Evolutionary conservation across 2,329 filamentous ascomycete species (phyloP).

Genomic region (Cytospora schulzeri): DNA sequence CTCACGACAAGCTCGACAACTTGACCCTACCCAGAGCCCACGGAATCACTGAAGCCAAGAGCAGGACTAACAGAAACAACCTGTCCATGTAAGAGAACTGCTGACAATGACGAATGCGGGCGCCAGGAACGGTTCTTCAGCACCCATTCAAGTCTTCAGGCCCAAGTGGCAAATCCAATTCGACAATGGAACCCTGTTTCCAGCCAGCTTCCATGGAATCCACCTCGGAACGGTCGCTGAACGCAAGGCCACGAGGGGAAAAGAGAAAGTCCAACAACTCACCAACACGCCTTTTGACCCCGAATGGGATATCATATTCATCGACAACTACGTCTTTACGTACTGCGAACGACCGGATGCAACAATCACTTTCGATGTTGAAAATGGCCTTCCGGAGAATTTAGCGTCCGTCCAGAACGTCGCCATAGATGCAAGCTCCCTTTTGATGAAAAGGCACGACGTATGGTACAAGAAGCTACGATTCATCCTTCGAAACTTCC

Average conservation of each 20-base stretch:
- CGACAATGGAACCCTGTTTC: background rate
- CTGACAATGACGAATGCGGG: background rate
- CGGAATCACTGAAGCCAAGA: too few species aligned
- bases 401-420: constrained; percentile 14
- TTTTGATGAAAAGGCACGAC: constrained; percentile 11
- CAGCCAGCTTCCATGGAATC: background rate
- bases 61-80: background rate
- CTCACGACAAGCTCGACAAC: too few species aligned
- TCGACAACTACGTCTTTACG: constrained; percentile 21
- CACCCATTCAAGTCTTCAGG: constrained; percentile 11
- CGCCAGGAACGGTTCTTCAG: background rate
- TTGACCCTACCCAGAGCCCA: too few species aligned
- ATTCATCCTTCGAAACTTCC: constrained; percentile 20
- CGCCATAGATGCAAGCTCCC: constrained; percentile 18
- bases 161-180: constrained; percentile 20
- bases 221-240: background rate
- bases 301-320: constrained; percentile 20
- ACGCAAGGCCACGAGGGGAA: background rate
- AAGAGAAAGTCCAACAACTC: background rate
- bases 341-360: constrained; percentile 13
- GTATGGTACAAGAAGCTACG: constrained; percentile 23
- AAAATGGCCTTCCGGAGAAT: background rate
- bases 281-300: background rate
- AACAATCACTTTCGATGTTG: constrained; percentile 1
- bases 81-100: too few species aligned